These are phyloP conservation scores for Salix koriyanagi DNA, from an alignment of 345 rosid species.

Conservation along the genomic window DNA sequence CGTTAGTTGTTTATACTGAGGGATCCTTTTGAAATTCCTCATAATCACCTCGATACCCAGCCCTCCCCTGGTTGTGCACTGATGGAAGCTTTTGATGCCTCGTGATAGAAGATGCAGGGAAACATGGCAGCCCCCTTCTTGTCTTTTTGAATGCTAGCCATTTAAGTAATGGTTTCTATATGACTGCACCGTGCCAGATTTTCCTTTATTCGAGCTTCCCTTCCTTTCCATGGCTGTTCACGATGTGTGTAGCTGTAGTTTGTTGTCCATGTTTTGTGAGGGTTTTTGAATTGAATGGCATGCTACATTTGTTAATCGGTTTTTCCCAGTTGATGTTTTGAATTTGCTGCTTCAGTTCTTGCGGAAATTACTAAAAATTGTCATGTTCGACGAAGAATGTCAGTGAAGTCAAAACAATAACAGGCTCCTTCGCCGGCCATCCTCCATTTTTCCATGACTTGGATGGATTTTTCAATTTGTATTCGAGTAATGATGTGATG, in stretches of 20 bases:
- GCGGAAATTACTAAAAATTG: not conserved
- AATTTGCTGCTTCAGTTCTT: not conserved
- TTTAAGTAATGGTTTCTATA: not conserved
- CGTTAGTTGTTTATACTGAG: not conserved
- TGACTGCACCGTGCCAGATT: not conserved
- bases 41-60: not conserved
- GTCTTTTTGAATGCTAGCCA: not conserved
- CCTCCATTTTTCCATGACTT: not conserved
- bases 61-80: not conserved
- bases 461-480: slow-evolving; percentile 2
- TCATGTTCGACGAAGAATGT: not conserved
- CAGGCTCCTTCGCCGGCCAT: not conserved
- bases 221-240: not conserved
- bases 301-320: not conserved
- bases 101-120: not conserved
- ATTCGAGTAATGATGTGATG: not conserved
- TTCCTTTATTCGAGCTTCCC: not conserved
- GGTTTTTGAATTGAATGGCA: not conserved
- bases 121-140: not conserved
- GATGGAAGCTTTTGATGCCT: not conserved
- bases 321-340: not conserved
- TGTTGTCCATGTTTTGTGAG: not conserved
- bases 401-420: not conserved
- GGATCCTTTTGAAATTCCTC: not conserved
- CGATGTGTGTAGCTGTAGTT: not conserved